Evolutionary conservation across 2,329 filamentous ascomycete genomes (phyloP).

Genomic region (Fusarium nisikadoi): DNA sequence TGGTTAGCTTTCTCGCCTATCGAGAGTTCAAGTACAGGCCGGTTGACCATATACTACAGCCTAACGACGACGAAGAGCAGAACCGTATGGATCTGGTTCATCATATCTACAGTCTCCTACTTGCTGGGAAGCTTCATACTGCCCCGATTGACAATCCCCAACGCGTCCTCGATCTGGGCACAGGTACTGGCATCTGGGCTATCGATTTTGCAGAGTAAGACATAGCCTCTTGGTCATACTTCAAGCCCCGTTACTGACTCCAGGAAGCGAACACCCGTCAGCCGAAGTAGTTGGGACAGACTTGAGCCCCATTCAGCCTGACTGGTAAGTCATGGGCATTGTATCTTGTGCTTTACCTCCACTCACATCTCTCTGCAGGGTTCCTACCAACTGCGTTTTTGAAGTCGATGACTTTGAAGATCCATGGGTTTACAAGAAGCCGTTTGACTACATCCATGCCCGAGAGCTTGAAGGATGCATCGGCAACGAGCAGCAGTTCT

Average conservation of each 20-base stretch:
- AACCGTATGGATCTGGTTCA: constrained; percentile 30
- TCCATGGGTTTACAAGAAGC: constrained; percentile 24
- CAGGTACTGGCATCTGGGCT: constrained; percentile 30
- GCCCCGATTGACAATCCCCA: constrained; percentile 16
- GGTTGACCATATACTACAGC: neutral
- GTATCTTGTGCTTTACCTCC: accelerated
- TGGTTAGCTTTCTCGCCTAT: neutral
- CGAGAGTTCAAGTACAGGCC: accelerated
- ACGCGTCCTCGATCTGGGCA: constrained; percentile 28
- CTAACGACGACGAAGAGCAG: constrained; percentile 32
- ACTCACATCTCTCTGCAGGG: neutral
- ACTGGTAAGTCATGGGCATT: neutral
- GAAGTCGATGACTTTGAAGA: constrained; percentile 33
- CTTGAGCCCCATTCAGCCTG: constrained; percentile 32
- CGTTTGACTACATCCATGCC: constrained; percentile 33
- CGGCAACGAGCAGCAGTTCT: constrained; percentile 23
- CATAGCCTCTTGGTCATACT: accelerated
- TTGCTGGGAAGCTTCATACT: constrained; percentile 13
- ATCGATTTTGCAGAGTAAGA: constrained; percentile 36
- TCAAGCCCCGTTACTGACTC: accelerated
- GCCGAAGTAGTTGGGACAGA: constrained; percentile 34
- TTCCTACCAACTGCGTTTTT: constrained; percentile 23
- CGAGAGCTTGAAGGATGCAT: constrained; percentile 35
- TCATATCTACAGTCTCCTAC: constrained; percentile 27
- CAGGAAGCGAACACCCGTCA: constrained; percentile 20